A percentile compares a stretch with the other conserved stretches of the same genome.
phyloP scores from a whole-genome alignment of 345 rosid genomes.

The Gossypium stocksii region DNA sequence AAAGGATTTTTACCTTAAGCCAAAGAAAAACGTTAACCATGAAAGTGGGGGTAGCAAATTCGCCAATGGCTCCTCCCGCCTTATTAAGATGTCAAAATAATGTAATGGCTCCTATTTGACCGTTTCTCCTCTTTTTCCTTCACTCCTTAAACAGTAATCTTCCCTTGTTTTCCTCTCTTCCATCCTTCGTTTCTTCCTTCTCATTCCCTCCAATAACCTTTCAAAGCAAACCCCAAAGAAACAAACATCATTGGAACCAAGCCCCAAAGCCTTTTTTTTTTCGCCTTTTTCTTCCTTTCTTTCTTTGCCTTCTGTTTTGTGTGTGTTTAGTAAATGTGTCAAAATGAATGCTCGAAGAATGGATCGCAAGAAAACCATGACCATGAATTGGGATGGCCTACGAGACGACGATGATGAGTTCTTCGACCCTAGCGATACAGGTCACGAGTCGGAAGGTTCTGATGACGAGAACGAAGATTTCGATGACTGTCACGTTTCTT shows the following conservation, averaged over 20 bases:
- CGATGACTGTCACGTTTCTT: constrained; percentile 71
- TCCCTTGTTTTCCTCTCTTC: constrained; percentile 42
- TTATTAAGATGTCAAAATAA: not conserved
- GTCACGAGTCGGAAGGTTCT: constrained; percentile 57
- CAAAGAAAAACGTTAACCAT: not conserved
- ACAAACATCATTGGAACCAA: not conserved
- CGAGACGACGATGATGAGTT: constrained; percentile 65
- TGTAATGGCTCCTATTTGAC: constrained; percentile 27
- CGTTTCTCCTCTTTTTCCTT: constrained; percentile 27
- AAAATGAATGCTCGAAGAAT: constrained; percentile 28
- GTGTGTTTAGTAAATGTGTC: constrained; percentile 13
- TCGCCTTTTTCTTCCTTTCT: not conserved
- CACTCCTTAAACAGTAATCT: not conserved
- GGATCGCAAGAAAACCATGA: constrained; percentile 57
- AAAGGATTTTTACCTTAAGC: not conserved
- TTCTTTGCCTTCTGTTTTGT: not conserved
- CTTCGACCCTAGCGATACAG: constrained; percentile 51
- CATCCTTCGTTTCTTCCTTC: constrained; percentile 15
- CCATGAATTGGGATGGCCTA: constrained; percentile 75
- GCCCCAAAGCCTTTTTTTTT: not conserved
- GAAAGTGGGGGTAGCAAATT: not conserved
- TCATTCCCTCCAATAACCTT: not conserved
- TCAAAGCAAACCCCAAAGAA: not conserved
- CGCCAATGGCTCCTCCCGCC: too few relatives aligned
- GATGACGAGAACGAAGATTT: constrained; percentile 56